These are phyloP conservation scores for Xylariales sp. DNA, from an alignment of 2,329 filamentous ascomycete species.

Conservation along the genomic window DNA sequence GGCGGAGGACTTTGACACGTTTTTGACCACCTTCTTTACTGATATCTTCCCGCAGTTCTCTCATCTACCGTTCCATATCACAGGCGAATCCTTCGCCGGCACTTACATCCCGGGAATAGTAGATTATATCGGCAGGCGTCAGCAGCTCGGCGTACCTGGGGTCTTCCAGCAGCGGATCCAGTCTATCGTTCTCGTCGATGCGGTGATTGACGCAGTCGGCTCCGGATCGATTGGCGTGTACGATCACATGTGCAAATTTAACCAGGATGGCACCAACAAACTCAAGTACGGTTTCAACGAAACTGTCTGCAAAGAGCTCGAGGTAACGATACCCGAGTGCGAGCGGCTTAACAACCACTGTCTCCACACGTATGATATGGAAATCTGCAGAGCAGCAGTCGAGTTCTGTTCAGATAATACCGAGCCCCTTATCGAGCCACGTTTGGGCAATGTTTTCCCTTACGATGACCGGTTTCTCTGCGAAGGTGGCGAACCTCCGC, in stretches of 20 bases:
- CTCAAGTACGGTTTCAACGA: constrained; percentile 7
- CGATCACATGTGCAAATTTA: constrained; percentile 13
- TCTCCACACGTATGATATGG: constrained; percentile 8
- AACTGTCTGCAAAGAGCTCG: constrained; percentile 6
- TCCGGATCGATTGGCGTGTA: constrained; percentile 8
- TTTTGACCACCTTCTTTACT: constrained; percentile 13
- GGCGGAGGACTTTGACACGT: constrained; percentile 13
- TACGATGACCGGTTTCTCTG: constrained; percentile 5
- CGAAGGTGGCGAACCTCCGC: constrained; percentile 1
- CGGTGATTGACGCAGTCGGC: constrained; percentile 9
- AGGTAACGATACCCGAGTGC: constrained; percentile 8
- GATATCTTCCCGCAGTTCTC: constrained; percentile 12
- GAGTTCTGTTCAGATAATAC: constrained; percentile 7
- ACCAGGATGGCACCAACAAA: constrained; percentile 6
- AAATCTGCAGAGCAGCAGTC: constrained; percentile 8
- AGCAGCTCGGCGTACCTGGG: constrained; percentile 7
- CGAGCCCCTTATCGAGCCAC: not conserved
- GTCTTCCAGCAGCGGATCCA: constrained; percentile 8
- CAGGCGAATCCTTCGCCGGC: constrained; percentile 16
- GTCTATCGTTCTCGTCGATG: constrained; percentile 13
- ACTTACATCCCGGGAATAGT: constrained; percentile 15
- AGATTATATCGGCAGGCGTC: constrained; percentile 9
- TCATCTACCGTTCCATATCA: constrained; percentile 11
- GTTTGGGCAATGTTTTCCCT: not conserved
- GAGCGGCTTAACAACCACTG: constrained; percentile 6